Evolutionary conservation across 1,284 basidiomycete genomes (phyloP).

Genomic region (Puccinia hordei): DNA sequence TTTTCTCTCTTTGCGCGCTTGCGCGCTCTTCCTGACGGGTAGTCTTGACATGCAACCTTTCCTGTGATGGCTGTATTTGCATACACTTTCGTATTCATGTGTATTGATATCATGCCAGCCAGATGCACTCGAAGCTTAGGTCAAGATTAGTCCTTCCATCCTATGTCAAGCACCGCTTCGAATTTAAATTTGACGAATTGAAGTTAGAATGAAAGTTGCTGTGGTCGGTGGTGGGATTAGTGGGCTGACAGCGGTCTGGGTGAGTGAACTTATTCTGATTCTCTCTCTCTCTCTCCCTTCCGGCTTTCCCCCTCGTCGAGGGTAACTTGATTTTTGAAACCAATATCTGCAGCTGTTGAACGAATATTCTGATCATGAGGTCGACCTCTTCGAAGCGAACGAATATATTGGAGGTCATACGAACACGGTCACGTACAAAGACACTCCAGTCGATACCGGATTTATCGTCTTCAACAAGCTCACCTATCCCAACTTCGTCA

Average conservation of each 20-base stretch:
- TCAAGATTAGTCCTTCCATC: no score
- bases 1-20: no score
- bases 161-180: no score
- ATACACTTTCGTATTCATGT: no score
- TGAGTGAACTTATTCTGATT: slow-evolving; percentile 58
- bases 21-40: no score
- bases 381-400: slow-evolving; percentile 75
- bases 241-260: slow-evolving; percentile 77
- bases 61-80: no score
- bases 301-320: slow-evolving; percentile 1
- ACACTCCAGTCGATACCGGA: slow-evolving; percentile 52
- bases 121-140: no score
- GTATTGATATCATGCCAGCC: no score
- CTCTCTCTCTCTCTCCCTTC: neutral
- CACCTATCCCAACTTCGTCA: slow-evolving; percentile 79
- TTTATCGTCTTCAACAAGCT: slow-evolving; percentile 68
- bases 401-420: slow-evolving; percentile 74
- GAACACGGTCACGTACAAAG: slow-evolving; percentile 69
- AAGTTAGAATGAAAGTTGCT: slow-evolving; percentile 64
- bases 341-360: slow-evolving; percentile 66
- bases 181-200: neutral
- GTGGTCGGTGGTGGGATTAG: slow-evolving; percentile 78
- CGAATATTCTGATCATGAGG: slow-evolving; percentile 75
- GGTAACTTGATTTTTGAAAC: neutral
- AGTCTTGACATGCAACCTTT: no score